A percentile compares a stretch with the other conserved stretches of the same genome.
phyloP scores from a whole-genome alignment of 1,139 yeast genomes.

The Suhomyces bolitotheri region DNA sequence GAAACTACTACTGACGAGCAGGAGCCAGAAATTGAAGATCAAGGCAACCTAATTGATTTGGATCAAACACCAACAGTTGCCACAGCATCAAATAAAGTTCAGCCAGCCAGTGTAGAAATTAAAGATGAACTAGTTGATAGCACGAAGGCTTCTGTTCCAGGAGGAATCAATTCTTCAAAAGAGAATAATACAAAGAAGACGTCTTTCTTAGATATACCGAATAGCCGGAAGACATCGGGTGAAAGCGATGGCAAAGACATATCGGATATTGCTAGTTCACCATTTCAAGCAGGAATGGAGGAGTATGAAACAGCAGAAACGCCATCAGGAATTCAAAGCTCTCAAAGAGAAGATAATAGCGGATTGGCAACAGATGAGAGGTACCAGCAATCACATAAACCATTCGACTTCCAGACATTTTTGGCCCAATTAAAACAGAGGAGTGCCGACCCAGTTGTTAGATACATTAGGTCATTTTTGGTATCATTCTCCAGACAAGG shows the following conservation, averaged over 20 bases:
- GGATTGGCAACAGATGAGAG: constrained; percentile 22
- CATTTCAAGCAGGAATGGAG: constrained; percentile 8
- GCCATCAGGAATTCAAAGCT: not conserved
- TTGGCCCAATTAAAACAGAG: constrained; percentile 68
- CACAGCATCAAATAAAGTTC: no score
- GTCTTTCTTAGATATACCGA: no score
- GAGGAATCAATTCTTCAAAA: no score
- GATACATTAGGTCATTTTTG: constrained; percentile 79
- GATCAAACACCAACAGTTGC: no score
- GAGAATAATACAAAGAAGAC: no score
- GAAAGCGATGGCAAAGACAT: constrained; percentile 3
- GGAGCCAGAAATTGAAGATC: no score
- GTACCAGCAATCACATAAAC: constrained; percentile 44
- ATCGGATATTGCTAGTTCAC: constrained; percentile 8
- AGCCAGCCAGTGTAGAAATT: no score
- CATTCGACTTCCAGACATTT: constrained; percentile 84
- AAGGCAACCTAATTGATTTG: no score
- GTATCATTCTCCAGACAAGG: constrained; percentile 70
- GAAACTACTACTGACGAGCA: no score
- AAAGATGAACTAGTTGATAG: no score
- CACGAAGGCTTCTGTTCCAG: no score
- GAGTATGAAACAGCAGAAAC: constrained; percentile 3
- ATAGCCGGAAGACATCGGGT: no score
- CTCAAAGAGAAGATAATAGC: not conserved
- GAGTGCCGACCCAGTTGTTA: constrained; percentile 85